Evolutionary conservation across 2,329 filamentous ascomycete genomes (phyloP).

Genomic region (Talaromyces albobiverticillius): DNA sequence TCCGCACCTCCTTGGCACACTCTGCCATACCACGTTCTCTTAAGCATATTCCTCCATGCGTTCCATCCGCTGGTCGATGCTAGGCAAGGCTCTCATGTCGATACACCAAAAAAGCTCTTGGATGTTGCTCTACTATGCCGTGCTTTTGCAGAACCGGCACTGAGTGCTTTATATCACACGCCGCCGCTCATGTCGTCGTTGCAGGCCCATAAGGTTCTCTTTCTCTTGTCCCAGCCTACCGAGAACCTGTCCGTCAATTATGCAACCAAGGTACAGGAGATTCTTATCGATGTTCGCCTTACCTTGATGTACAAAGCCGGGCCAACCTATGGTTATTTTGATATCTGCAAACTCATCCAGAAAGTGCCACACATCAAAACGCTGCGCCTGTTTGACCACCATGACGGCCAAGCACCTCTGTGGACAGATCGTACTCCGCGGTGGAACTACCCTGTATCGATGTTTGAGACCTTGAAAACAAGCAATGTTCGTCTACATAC

Average conservation of each 20-base stretch:
- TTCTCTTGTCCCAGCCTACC: slow-evolving; percentile 56
- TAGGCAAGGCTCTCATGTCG: slow-evolving; percentile 20
- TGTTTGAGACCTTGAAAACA: slow-evolving; percentile 64
- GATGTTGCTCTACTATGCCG: slow-evolving; percentile 61
- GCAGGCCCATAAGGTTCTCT: slow-evolving; percentile 48
- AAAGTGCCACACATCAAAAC: slow-evolving; percentile 65
- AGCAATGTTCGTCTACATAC: slow-evolving; percentile 45
- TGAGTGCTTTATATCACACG: slow-evolving; percentile 68
- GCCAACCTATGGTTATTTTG: slow-evolving; percentile 53
- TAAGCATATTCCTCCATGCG: slow-evolving; percentile 67
- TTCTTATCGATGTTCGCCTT: slow-evolving; percentile 66
- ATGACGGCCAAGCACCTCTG: slow-evolving; percentile 21
- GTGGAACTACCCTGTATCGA: slow-evolving; percentile 66
- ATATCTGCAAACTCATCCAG: slow-evolving; percentile 58
- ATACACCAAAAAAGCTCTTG: slow-evolving; percentile 57
- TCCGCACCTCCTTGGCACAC: slow-evolving; percentile 57
- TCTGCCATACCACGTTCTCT: slow-evolving; percentile 67
- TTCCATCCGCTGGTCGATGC: slow-evolving; percentile 54
- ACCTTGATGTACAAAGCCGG: slow-evolving; percentile 54
- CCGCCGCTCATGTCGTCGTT: slow-evolving; percentile 60
- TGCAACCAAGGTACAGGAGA: slow-evolving; percentile 64
- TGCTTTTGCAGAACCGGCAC: slow-evolving; percentile 67
- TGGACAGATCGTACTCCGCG: slow-evolving; percentile 37
- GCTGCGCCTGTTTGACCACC: slow-evolving; percentile 66
- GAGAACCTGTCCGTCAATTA: slow-evolving; percentile 60